A percentile compares a stretch with the other conserved stretches of the same genome.
phyloP scores from a whole-genome alignment of 2,329 filamentous ascomycete genomes.

The Pestalotiopsis sp. region DNA sequence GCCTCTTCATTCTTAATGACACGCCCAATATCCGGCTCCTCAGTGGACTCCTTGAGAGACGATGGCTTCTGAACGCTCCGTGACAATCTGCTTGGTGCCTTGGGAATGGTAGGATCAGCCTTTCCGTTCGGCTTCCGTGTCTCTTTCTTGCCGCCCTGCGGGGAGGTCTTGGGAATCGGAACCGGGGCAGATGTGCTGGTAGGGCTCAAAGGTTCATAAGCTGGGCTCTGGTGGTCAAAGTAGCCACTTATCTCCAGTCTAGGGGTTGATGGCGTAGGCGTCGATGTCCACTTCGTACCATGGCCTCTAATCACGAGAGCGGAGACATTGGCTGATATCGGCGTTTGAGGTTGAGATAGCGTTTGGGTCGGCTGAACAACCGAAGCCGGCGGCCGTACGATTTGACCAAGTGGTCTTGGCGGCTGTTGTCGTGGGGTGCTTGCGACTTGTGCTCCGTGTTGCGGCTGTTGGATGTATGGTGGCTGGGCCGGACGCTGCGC shows the following conservation, averaged over 20 bases:
- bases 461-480: slow-evolving; percentile 14
- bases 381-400: slow-evolving; percentile 23
- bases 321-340: slow-evolving; percentile 20
- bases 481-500: slow-evolving; percentile 8
- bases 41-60: slow-evolving; percentile 49
- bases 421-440: slow-evolving; percentile 15
- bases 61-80: slow-evolving; percentile 41
- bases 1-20: slow-evolving; percentile 62
- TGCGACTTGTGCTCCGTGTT: slow-evolving; percentile 24
- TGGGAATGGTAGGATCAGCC: slow-evolving; percentile 22
- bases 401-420: slow-evolving; percentile 24
- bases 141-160: slow-evolving; percentile 36
- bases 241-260: slow-evolving; percentile 31
- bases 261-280: slow-evolving; percentile 62
- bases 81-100: slow-evolving; percentile 35
- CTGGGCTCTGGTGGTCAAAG: slow-evolving; percentile 52
- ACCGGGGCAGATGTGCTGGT: slow-evolving; percentile 37
- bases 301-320: slow-evolving; percentile 35
- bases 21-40: slow-evolving; percentile 43
- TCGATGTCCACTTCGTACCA: slow-evolving; percentile 62
- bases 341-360: slow-evolving; percentile 25
- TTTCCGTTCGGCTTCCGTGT: slow-evolving; percentile 31
- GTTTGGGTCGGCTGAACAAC: slow-evolving; percentile 20
- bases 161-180: slow-evolving; percentile 36
- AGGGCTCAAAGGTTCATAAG: slow-evolving; percentile 62